These are phyloP conservation scores for Sphagnum tenellum DNA, from an alignment of 225 moss, liverwort and hornwort genomes.

Conservation along the genomic window DNA sequence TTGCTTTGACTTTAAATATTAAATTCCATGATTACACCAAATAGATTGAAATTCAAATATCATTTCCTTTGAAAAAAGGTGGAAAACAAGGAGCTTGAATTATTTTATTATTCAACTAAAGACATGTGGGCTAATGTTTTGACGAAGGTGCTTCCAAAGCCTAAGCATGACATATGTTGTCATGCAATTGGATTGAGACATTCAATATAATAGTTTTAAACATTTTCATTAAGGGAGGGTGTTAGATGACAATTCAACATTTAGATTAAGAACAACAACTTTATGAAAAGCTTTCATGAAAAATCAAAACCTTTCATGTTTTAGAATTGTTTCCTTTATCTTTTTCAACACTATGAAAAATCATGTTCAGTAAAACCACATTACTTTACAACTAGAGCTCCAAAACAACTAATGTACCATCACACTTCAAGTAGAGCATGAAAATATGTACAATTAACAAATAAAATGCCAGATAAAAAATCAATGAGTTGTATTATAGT, in stretches of 20 bases:
- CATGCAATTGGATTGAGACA: not conserved
- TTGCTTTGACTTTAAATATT: slow-evolving; percentile 1
- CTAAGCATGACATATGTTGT: not conserved
- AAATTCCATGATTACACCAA: slow-evolving; percentile 1
- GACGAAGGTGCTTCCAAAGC: slow-evolving; percentile 2
- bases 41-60: not conserved
- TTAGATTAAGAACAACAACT: no score
- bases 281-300: no score
- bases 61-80: slow-evolving; percentile 7
- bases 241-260: not conserved
- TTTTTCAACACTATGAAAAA: no score
- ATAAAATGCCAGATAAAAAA: no score
- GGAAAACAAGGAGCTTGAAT: not conserved
- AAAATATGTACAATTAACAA: no score
- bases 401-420: no score
- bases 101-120: not conserved
- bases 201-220: not conserved
- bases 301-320: no score
- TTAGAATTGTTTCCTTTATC: no score
- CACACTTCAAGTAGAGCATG: no score
- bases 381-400: no score
- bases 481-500: no score
- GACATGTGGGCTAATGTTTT: slow-evolving; percentile 1
- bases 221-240: slow-evolving; percentile 5
- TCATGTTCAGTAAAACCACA: no score